phyloP scores from a whole-genome alignment of 768 basidiomycete genomes.

The Hypholoma sublateritium region DNA sequence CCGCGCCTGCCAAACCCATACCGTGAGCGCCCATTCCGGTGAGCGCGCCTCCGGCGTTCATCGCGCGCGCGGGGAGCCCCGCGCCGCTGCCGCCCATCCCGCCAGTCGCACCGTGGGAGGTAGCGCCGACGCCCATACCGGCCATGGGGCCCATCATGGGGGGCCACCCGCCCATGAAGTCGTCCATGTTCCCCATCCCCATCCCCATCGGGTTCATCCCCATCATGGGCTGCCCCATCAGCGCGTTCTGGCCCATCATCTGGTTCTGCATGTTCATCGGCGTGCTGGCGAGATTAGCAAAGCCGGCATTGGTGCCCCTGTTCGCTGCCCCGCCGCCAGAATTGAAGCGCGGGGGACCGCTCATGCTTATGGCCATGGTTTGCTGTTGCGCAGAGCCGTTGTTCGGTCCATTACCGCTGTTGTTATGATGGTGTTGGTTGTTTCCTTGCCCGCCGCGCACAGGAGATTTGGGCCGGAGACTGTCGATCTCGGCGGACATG shows the following conservation, averaged over 20 bases:
- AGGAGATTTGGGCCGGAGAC: slow-evolving; percentile 26
- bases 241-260: slow-evolving; percentile 22
- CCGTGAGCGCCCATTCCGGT: slow-evolving; percentile 10
- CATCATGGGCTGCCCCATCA: slow-evolving; percentile 41
- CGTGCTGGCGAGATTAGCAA: slow-evolving; percentile 1
- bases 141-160: slow-evolving; percentile 25
- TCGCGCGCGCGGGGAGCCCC: background rate
- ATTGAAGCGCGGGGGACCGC: background rate
- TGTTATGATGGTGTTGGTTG: slow-evolving; percentile 4
- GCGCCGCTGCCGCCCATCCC: slow-evolving; percentile 6
- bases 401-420: slow-evolving; percentile 6
- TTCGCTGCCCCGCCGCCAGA: background rate
- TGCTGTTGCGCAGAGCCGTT: slow-evolving; percentile 5
- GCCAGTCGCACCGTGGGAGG: background rate
- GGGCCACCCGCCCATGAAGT: slow-evolving; percentile 37
- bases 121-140: slow-evolving; percentile 30
- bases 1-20: slow-evolving; percentile 30
- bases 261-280: slow-evolving; percentile 9
- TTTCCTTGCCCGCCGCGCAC: slow-evolving; percentile 12
- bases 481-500: slow-evolving; percentile 25
- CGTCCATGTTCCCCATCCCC: slow-evolving; percentile 33
- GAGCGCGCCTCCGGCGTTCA: slow-evolving; percentile 9
- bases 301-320: background rate
- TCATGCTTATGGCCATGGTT: slow-evolving; percentile 9
- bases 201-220: slow-evolving; percentile 27